Evolutionary conservation across 768 basidiomycete species (phyloP).

Genomic region (Phaeotremella fagi): DNA sequence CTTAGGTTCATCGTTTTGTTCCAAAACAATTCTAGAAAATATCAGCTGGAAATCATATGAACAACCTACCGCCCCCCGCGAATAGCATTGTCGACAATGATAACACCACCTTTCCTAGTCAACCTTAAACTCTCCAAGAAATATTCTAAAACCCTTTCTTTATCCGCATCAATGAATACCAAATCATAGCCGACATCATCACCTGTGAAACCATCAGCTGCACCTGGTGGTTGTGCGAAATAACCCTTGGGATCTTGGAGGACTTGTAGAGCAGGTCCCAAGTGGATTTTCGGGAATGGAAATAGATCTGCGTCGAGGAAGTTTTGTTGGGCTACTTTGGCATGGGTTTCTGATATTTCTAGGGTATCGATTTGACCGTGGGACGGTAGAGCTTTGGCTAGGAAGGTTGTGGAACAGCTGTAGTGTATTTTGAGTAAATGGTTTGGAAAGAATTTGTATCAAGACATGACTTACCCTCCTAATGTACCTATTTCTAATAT

Average conservation of each 20-base stretch:
- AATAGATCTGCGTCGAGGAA: constrained; percentile 56
- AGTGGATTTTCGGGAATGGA: constrained; percentile 53
- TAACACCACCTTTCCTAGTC: constrained; percentile 59
- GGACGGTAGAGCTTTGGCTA: constrained; percentile 41
- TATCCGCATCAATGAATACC: constrained; percentile 70
- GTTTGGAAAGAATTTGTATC: background rate
- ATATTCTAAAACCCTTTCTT: constrained; percentile 56
- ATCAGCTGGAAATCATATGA: background rate
- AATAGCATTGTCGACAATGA: constrained; percentile 48
- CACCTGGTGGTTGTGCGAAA: constrained; percentile 18
- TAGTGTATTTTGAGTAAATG: background rate
- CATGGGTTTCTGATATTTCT: constrained; percentile 43
- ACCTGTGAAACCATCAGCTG: constrained; percentile 7
- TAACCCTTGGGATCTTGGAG: constrained; percentile 10
- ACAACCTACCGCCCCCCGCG: constrained; percentile 28
- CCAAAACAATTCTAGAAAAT: constrained; percentile 11
- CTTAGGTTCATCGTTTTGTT: constrained; percentile 10
- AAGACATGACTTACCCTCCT: constrained; percentile 54
- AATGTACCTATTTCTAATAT: constrained; percentile 65
- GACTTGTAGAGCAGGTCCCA: constrained; percentile 48
- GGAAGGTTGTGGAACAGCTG: constrained; percentile 46
- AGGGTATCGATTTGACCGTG: constrained; percentile 47
- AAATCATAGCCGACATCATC: constrained; percentile 56
- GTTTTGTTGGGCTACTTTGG: constrained; percentile 58
- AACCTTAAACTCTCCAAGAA: constrained; percentile 62